Percentiles rank a stretch among this genome's conserved stretches.
phyloP scores from a whole-genome alignment of 495 filamentous ascomycete genomes.

The Cercophora sp. region DNA sequence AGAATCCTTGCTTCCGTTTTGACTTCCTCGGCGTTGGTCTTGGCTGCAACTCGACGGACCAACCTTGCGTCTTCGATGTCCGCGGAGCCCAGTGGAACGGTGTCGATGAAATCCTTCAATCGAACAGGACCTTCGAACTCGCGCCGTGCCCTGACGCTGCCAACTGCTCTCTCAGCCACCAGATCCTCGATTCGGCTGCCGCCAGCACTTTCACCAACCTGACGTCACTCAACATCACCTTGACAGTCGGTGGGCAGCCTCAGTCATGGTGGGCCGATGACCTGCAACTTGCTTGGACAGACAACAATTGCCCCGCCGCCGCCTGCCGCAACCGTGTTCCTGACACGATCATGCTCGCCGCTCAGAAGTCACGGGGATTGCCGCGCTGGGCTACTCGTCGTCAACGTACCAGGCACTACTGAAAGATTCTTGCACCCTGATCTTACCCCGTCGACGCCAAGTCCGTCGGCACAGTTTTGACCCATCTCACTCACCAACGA shows the following conservation, averaged over 20 bases:
- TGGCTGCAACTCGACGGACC: slow-evolving; percentile 36
- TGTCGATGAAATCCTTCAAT: slow-evolving; percentile 19
- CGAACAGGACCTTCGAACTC: slow-evolving; percentile 25
- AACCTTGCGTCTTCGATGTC: slow-evolving; percentile 37
- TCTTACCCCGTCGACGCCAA: background rate
- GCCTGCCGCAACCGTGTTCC: slow-evolving; percentile 35
- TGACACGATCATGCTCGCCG: slow-evolving; percentile 22
- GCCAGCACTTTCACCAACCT: slow-evolving; percentile 30
- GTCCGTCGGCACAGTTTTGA: background rate
- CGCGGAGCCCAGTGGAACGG: slow-evolving; percentile 32
- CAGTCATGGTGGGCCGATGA: slow-evolving; percentile 43
- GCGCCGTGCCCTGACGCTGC: slow-evolving; percentile 27
- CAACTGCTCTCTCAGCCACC: slow-evolving; percentile 32
- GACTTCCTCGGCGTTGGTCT: slow-evolving; percentile 36
- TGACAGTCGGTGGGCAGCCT: slow-evolving; percentile 24
- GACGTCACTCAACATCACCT: slow-evolving; percentile 35
- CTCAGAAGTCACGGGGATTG: slow-evolving; percentile 4
- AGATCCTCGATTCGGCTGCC: slow-evolving; percentile 22
- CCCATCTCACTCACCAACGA: slow-evolving; percentile 8
- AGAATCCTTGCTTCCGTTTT: slow-evolving; percentile 39
- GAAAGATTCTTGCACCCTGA: too few relatives aligned
- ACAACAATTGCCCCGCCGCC: slow-evolving; percentile 36
- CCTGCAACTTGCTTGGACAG: slow-evolving; percentile 39
- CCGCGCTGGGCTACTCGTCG: slow-evolving; percentile 23
- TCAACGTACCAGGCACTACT: background rate